Base-by-base conservation (phyloP, 2,329 filamentous ascomycete genomes). In the Rugonectria rugulosa region DNA sequence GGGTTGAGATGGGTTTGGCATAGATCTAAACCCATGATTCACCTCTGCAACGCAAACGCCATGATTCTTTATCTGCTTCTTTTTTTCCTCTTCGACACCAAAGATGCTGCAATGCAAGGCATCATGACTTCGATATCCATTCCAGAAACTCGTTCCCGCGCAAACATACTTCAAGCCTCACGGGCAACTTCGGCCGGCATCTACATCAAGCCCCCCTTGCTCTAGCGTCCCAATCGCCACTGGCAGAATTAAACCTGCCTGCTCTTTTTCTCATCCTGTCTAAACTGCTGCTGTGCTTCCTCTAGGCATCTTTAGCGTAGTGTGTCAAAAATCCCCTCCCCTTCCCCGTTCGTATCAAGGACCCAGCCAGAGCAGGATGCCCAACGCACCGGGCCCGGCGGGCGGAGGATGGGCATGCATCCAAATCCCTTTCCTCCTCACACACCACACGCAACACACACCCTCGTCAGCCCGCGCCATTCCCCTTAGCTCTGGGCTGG, bases 281-380 rank as follows among this genome's bases (percentile, higher is more conserved):
- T n/a, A n/a, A n/a, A n/a, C n/a, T n/a, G n/a, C n/a, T n/a, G n/a
- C n/a, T n/a, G n/a, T n/a, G n/a, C n/a, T n/a, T n/a, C n/a, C 27
- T 26, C 52, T 50, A 52, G 20, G 31, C 6, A 5, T 42, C 34
- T 52, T 37, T 51, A 52, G 53, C 47, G 46, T 14, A 37, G 27
- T 42, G 41, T n/a, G n/a, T n/a, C n/a, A 23, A 34, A 56, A 51
- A 24, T 45, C 47, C 46, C 32, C 5, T 42, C 29, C 29, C 20
- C 46, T n/a, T n/a, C n/a, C n/a, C n/a, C n/a, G n/a, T n/a, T 34
- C 53, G 53, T 56, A 56, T 52, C 53, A 56, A 14, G 24, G 43
- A 36, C 31, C 46, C n/a, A 31, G n/a, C n/a, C n/a, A n/a, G n/a
- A n/a, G n/a, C n/a, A 23, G 5, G 21, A 14, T 8, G 14, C 44